Conservation (phyloP, 148 eudicot genomes). For the Fallopia convolvulus region DNA sequence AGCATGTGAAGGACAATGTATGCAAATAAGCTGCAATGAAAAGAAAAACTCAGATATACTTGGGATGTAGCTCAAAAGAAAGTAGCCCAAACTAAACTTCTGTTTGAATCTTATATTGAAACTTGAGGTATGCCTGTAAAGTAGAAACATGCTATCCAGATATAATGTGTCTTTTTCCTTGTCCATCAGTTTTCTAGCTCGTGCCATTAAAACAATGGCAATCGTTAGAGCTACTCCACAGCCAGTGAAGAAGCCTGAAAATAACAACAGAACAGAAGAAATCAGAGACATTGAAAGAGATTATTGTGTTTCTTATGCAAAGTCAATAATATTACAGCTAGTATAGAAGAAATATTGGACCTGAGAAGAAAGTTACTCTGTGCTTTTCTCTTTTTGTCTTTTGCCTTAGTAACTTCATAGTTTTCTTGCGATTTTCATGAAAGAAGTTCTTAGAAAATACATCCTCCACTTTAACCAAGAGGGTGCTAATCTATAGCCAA, state of each 20-base stretch:
- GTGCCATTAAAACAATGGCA: constrained; percentile 45
- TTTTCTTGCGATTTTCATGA: constrained; percentile 60
- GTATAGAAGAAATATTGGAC: constrained; percentile 16
- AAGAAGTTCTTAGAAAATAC: constrained; percentile 60
- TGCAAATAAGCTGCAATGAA: constrained; percentile 55
- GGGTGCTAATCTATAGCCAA: constrained; percentile 37
- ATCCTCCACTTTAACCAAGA: constrained; percentile 56
- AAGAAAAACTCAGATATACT: neutral
- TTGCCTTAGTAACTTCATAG: constrained; percentile 65
- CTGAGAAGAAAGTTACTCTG: constrained; percentile 60
- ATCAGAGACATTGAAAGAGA: constrained; percentile 14
- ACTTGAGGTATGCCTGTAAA: constrained; percentile 41
- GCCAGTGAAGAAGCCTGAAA: constrained; percentile 71
- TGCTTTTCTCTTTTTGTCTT: constrained; percentile 51
- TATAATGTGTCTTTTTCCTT: constrained; percentile 24
- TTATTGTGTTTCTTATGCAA: constrained; percentile 4
- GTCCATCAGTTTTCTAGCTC: constrained; percentile 34
- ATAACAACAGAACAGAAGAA: neutral
- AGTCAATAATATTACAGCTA: neutral
- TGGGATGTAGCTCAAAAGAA: neutral
- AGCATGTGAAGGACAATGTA: constrained; percentile 64
- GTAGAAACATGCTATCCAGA: constrained; percentile 52
- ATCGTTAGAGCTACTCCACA: constrained; percentile 56
- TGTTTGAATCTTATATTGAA: neutral
- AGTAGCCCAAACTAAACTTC: neutral